Evolutionary conservation across 495 filamentous ascomycete species (phyloP), one percentile per base, ranked within the genome.

Genomic region (Tuber umbilicatum): DNA sequence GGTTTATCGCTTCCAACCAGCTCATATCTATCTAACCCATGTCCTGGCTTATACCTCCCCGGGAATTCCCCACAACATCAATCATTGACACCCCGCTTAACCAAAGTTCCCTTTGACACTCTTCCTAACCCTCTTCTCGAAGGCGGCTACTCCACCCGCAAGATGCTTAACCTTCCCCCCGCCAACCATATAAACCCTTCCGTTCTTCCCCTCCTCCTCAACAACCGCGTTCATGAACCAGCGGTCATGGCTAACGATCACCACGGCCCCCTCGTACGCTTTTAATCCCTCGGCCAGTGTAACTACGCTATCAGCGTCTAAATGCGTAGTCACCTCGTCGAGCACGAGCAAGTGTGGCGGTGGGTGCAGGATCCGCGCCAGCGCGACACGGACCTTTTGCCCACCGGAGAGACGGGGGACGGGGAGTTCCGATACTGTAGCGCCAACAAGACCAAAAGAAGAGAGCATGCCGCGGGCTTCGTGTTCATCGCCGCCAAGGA

Each of bases 251-350:
- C 88, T 90, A 2, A 94, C 89, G 3, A 93, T 71, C 75, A 94
- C 78, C 5, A 94, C 86, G 0, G 92, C 91, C 0, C 92, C 92
- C 42, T 88, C 86, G 85, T 90, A 94, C 0, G 80, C 85, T 9
- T 87, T 84, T 76, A 96, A 83, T 17, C 89, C 91, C 45, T 86
- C 85, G 4, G 88, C 86, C 60, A 96, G 84, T 6, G 91, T 91
- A 10, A 86, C 86, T 41, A 94, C 91, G 4, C 91, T 92, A 82
- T 93, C 86, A 77, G 89, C 90, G 78, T 96, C 92, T 47, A 96
- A 84, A 84, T 94, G 92, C n/a, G 92, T 96, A 16, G 91, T 94
- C 27, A 91, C 89, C 82, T 96, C 92, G 80, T 96, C 92, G 14
- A 96, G 87, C 21, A 96, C 86, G 37, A 96, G 86, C 38, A 91